phyloP scores from a whole-genome alignment of 2,329 filamentous ascomycete genomes.

The Aspergillus sp. region DNA sequence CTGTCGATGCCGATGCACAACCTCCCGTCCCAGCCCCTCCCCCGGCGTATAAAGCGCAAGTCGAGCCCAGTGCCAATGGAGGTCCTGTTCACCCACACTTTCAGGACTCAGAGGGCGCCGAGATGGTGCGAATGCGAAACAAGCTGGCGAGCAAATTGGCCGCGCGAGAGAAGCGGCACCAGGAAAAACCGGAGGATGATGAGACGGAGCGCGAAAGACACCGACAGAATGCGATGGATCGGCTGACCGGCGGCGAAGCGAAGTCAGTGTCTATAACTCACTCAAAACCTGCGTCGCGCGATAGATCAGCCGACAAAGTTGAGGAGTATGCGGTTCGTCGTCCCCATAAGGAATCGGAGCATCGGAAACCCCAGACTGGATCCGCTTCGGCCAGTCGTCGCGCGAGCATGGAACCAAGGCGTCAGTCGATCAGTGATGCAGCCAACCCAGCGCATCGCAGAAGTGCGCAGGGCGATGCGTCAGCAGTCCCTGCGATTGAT shows the following conservation, averaged over 20 bases:
- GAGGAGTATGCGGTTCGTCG: not conserved
- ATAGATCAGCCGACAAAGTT: slow-evolving; percentile 10
- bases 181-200: slow-evolving; percentile 15
- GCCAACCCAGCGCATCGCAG: slow-evolving; percentile 28
- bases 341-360: not conserved
- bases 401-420: slow-evolving; percentile 24
- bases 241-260: slow-evolving; percentile 33
- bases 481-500: slow-evolving; percentile 12
- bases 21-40: slow-evolving; percentile 16
- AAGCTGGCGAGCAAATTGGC: not conserved
- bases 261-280: slow-evolving; percentile 8
- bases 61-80: not conserved
- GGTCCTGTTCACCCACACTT: not conserved
- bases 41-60: slow-evolving; percentile 8
- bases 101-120: not conserved
- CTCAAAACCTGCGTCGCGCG: slow-evolving; percentile 16
- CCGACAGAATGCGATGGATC: slow-evolving; percentile 37
- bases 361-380: not conserved
- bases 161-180: slow-evolving; percentile 11
- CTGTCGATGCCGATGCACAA: slow-evolving; percentile 14
- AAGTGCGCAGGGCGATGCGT: slow-evolving; percentile 2
- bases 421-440: slow-evolving; percentile 35
- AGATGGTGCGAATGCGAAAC: slow-evolving; percentile 4
- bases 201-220: slow-evolving; percentile 27
- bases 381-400: slow-evolving; percentile 8